phyloP scores from a whole-genome alignment of 2,329 filamentous ascomycete species.

The Amauroascus niger region DNA sequence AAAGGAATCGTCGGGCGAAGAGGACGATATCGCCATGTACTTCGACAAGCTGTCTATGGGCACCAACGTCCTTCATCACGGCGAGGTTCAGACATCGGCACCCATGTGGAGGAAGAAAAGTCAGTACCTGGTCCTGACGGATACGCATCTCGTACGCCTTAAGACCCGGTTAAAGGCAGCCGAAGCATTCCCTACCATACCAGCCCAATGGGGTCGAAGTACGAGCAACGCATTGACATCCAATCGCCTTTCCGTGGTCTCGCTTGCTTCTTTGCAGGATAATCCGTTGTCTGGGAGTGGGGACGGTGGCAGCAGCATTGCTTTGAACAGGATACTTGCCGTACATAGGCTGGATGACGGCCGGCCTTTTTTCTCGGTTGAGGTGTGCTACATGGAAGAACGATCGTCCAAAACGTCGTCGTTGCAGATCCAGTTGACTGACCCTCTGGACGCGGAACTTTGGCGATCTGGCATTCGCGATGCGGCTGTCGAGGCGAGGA shows the following conservation, averaged over 20 bases:
- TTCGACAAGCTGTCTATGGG: conserved; percentile 20
- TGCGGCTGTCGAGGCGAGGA: conserved; percentile 48
- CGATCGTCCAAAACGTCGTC: conserved; percentile 49
- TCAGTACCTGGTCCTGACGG: conserved; percentile 62
- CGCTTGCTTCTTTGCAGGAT: conserved; percentile 53
- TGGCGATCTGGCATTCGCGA: conserved; percentile 56
- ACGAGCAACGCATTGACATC: conserved; percentile 22
- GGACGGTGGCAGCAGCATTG: conserved; percentile 47
- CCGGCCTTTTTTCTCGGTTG: conserved; percentile 55
- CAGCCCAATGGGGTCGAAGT: conserved; percentile 31
- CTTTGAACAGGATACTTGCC: conserved; percentile 57
- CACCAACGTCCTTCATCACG: conserved; percentile 51
- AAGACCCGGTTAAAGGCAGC: conserved; percentile 57
- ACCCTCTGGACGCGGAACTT: conserved; percentile 54
- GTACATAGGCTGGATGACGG: conserved; percentile 59
- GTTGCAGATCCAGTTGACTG: conserved; percentile 55
- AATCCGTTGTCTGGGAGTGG: conserved; percentile 32
- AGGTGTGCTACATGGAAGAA: conserved; percentile 60
- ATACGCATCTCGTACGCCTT: conserved; percentile 58
- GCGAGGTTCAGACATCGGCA: conserved; percentile 60
- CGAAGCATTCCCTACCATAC: conserved; percentile 51
- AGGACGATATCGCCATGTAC: conserved; percentile 31
- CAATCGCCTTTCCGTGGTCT: conserved; percentile 49
- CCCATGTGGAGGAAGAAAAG: conserved; percentile 64
- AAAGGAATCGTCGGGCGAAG: conserved; percentile 41